phyloP scores from a whole-genome alignment of 2,329 filamentous ascomycete species.

The Lecanosticta acicola region DNA sequence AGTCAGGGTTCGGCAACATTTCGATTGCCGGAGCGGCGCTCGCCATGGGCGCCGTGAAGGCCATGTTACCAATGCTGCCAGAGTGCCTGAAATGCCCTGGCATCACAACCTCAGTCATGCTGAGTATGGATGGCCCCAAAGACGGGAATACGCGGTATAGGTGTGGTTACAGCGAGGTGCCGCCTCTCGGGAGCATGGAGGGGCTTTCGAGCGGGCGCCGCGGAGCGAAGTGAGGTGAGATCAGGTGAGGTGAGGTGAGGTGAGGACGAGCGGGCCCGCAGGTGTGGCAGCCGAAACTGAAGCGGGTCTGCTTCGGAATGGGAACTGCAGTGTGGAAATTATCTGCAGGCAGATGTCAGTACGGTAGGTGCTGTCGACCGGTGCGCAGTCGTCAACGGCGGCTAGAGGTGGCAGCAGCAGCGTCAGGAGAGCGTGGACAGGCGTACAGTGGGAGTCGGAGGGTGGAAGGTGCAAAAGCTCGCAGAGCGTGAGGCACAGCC shows the following conservation, averaged over 20 bases:
- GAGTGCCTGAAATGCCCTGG: constrained; percentile 22
- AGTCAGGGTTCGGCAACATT: constrained; percentile 45
- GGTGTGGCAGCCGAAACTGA: not conserved
- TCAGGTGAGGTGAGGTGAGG: not conserved
- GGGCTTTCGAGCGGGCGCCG: not conserved
- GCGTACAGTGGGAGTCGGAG: constrained; percentile 1
- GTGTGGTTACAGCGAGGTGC: not conserved
- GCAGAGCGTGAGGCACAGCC: constrained; percentile 6
- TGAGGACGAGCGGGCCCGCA: not conserved
- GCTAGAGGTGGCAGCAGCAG: not conserved
- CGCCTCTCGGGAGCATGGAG: not conserved
- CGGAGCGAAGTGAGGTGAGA: not conserved
- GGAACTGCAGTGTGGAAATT: too few species aligned
- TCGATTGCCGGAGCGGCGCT: constrained; percentile 31
- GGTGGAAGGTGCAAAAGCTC: not conserved
- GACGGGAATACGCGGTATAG: not conserved
- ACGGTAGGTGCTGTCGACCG: not conserved
- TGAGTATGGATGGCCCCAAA: constrained; percentile 1
- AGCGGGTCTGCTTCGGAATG: not conserved
- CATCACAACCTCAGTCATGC: constrained; percentile 27
- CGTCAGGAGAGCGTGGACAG: not conserved
- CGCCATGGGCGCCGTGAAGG: constrained; percentile 30
- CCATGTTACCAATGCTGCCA: constrained; percentile 35
- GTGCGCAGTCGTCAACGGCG: not conserved
- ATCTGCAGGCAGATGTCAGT: too few species aligned